phyloP scores from a whole-genome alignment of 1,284 basidiomycete genomes.

The Microbotryum intermedium region DNA sequence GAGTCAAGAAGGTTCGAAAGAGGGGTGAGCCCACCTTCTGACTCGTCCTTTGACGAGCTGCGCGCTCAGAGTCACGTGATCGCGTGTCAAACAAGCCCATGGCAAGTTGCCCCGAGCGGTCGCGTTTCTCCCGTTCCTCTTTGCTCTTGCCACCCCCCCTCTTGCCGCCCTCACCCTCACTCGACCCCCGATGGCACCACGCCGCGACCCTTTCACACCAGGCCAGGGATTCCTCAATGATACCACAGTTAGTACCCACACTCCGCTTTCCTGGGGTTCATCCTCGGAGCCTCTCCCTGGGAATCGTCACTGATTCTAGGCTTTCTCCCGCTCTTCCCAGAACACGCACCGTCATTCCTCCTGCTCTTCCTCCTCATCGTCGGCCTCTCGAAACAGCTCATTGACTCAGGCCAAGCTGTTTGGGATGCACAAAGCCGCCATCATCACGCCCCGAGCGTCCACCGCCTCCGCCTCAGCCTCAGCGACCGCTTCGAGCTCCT shows the following conservation, averaged over 20 bases:
- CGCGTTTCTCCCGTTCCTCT: too few species aligned
- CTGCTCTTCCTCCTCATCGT: neutral
- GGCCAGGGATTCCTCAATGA: neutral
- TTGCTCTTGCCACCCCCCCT: too few species aligned
- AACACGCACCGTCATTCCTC: neutral
- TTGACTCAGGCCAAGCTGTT: conserved; percentile 1
- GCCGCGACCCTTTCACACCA: too few species aligned
- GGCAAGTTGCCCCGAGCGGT: neutral
- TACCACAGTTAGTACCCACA: neutral
- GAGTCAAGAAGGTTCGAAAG: neutral
- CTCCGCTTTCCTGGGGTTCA: neutral
- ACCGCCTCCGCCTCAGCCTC: neutral
- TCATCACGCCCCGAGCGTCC: conserved; percentile 6
- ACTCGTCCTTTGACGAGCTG: neutral
- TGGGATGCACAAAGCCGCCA: neutral
- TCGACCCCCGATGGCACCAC: too few species aligned
- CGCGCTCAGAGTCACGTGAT: neutral
- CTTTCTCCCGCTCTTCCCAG: neutral
- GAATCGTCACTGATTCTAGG: neutral
- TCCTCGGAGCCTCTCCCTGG: neutral
- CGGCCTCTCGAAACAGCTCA: neutral
- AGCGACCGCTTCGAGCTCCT: neutral
- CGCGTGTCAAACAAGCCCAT: neutral
- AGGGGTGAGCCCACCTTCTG: neutral
- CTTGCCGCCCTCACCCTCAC: too few species aligned